Base-by-base conservation (phyloP, 345 rosid species). In the Hibiscus mutabilis region DNA sequence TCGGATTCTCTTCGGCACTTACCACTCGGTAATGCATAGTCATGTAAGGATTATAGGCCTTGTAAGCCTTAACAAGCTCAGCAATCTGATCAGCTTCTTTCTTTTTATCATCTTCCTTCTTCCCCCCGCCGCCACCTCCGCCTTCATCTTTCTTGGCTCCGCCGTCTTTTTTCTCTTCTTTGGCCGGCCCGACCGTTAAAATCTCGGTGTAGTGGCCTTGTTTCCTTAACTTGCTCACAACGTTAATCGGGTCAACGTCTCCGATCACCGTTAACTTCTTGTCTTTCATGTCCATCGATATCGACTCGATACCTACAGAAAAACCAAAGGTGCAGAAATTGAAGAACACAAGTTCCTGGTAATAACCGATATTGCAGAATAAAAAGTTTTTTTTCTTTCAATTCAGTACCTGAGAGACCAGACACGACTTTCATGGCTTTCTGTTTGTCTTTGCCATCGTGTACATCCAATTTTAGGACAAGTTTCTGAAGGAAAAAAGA, bases 201-300 rank as follows among this genome's bases (percentile, higher is more conserved):
- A 93, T 73, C 19, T 87, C 77, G 0, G 84, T 6, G 64, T 16
- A 0, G 79, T 16, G 0, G 79, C 84, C 82, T 27, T 9, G 60
- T 58, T 73, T 85, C 58, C 84, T 82, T 33, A 87, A 75, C 75
- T 85, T 89, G 53, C 5, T 49, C 19, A 79, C 85, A 2, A 89
- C 60, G 2, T 18, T 8, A 21, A 80, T 68, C 0, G 88, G 85
- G 49, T 93, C 88, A 1, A 89, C 78, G 0, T 79, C 79, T 4
- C 96, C 97, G 0, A 73, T 79, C 11, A 93, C 86, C 0, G 97
- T 93, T 55, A 93, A 7, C n/a, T 88, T 88, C 19, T 69, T 74
- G 1, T 82, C 89, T 19, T 83, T 85, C 82, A 82, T 74, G 74
- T 91, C 87, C 72, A 89, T 71, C 4, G 86, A 60, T 0, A 93